Evolutionary conservation across 148 eudicot genomes (phyloP), one percentile per base, ranked within the genome.

Genomic region (Linanthus parryae): DNA sequence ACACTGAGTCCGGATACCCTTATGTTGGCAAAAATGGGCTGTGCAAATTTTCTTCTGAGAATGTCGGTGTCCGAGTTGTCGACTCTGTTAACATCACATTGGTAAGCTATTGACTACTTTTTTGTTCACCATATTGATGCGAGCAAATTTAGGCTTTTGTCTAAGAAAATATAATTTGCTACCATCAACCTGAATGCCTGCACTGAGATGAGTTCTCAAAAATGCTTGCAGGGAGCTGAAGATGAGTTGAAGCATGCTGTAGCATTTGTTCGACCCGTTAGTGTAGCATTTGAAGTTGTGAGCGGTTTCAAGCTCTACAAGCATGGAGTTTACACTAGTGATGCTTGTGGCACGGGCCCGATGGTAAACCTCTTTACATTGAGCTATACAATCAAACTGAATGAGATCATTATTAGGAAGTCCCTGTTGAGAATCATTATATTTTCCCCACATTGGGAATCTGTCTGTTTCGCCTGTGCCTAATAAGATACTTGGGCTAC

Each of bases 221-320:
- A 12, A 20, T 56, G 21, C 45, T 36, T 63, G 18, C 68, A 94
- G 99, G 95, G 91, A 55, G 94, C 99, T 57, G 99, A 94, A 69
- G 95, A 82, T 68, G 99, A 94, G 69, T 71, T 94, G 40, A 82
- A 84, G 75, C 90, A 88, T 63, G 99, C 99, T 2, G 99, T 94
- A 37, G 99, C 82, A 35, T 37, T 76, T 45, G 77, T 71, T 44
- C 81, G 99, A 45, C 99, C 99, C 1, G 99, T 94, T 25, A 94
- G 99, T 59, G 85, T 94, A 29, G 99, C 99, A 28, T 94, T 94
- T 76, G 63, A 94, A 82, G 99, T 94, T 59, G 85, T 88, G 42
- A 1, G 41, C 28, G 78, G 66, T 18, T 94, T 94, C 70, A 54
- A 66, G 39, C 59, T 66, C n/a, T 94, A 94, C 62, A 66, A 73